Evolutionary conservation across 2,329 filamentous ascomycete genomes (phyloP).

Genomic region (Nothomitra cinnamomea): DNA sequence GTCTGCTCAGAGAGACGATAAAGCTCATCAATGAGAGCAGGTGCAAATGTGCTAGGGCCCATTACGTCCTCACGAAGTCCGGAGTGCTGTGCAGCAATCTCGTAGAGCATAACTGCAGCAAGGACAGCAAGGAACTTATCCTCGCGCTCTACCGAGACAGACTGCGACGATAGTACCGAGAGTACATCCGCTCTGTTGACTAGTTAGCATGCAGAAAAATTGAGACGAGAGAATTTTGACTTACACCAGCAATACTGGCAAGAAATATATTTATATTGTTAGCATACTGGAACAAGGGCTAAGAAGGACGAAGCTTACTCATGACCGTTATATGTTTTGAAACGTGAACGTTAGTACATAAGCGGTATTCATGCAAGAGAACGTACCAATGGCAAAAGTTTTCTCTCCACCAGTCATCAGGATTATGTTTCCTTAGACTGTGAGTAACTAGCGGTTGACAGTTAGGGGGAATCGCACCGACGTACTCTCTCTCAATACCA

Average conservation of each 20-base stretch:
- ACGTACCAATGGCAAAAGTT: conserved; percentile 39
- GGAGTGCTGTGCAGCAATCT: conserved; percentile 58
- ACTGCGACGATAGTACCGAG: conserved; percentile 69
- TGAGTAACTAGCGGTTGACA: neutral
- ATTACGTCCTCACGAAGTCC: conserved; percentile 40
- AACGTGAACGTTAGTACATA: neutral
- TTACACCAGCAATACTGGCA: conserved; percentile 49
- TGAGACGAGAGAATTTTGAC: no score
- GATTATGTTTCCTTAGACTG: conserved; percentile 38
- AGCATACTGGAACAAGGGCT: conserved; percentile 22
- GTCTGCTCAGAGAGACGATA: conserved; percentile 32
- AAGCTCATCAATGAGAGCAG: conserved; percentile 64
- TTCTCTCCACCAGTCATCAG: conserved; percentile 66
- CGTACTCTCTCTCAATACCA: conserved; percentile 48
- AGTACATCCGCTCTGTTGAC: conserved; percentile 56
- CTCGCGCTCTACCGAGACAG: conserved; percentile 39
- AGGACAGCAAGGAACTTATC: conserved; percentile 59
- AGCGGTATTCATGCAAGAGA: neutral
- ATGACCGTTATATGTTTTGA: conserved; percentile 47
- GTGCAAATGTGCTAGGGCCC: conserved; percentile 76
- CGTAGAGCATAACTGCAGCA: conserved; percentile 60
- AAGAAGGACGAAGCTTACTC: conserved; percentile 28
- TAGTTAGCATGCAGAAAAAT: neutral
- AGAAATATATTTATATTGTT: conserved; percentile 28
- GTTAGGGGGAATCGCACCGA: neutral